phyloP scores from a whole-genome alignment of 1,139 yeast genomes.

The Magnusiomyces magnusii region DNA sequence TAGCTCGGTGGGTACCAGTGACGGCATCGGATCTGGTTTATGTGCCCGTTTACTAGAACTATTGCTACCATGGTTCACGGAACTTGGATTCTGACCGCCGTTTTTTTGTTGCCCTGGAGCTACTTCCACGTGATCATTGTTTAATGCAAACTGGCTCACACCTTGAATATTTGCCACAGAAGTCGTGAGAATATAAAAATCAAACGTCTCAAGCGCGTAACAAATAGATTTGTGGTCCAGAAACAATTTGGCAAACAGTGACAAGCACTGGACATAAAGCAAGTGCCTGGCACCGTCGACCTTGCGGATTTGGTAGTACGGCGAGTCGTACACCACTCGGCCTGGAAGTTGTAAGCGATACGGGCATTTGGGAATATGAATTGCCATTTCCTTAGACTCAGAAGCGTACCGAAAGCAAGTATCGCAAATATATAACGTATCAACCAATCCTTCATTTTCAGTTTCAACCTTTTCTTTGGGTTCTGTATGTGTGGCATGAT shows the following conservation, averaged over 20 bases:
- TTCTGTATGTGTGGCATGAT: too few species aligned
- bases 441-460: slow-evolving; percentile 41
- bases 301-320: slow-evolving; percentile 59
- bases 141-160: slow-evolving; percentile 12
- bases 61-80: too few species aligned
- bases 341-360: slow-evolving; percentile 50
- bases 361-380: slow-evolving; percentile 39
- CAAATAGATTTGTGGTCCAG: slow-evolving; percentile 92
- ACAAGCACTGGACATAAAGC: slow-evolving; percentile 68
- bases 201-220: slow-evolving; percentile 95
- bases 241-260: slow-evolving; percentile 76
- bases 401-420: slow-evolving; percentile 75
- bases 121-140: not conserved
- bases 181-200: slow-evolving; percentile 57
- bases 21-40: not conserved
- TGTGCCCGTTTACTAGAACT: not conserved
- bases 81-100: too few species aligned
- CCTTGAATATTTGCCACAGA: slow-evolving; percentile 16
- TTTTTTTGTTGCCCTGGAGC: too few species aligned
- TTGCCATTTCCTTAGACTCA: slow-evolving; percentile 27
- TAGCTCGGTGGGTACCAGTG: not conserved
- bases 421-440: slow-evolving; percentile 63
- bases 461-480: too few species aligned
- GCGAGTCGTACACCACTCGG: slow-evolving; percentile 57
- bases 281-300: slow-evolving; percentile 53